Base-by-base conservation (phyloP, 352 stramenopile species). In the Globisporangium barbulae region DNA sequence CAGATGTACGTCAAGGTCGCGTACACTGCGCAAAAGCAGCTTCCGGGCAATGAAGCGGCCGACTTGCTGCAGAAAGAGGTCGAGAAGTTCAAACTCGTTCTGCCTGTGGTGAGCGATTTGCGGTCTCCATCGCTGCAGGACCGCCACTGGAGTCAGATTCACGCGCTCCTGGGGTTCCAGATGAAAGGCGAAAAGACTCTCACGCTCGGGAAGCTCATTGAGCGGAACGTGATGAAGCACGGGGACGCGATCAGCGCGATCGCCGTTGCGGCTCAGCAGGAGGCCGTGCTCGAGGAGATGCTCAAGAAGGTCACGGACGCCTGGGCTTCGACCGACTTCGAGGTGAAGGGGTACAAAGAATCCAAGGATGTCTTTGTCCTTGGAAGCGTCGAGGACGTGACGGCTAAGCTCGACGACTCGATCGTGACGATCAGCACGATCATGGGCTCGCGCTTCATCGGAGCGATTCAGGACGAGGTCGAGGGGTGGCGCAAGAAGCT, bases 381-480 rank as follows among this genome's bases (percentile, higher is more conserved):
- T 0, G 94, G 93, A 0, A 95, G 91, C 54, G 85, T 96, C 1
- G 90, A 94, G n/a, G 94, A 98, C 5, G 77, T 98, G 19, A 93
- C 92, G 0, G 83, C 80, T 0, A 93, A 94, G 39, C 75, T 98
- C 9, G 94, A 98, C 54, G 94, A 98, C 59, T 97, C 90, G 5
- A 93, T 98, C 37, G 93, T 98, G 3, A 97, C 89, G 4, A 96
- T 98, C 59, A 97, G 90, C 61, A 97, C 93, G 10, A 96, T 98
- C 52, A 82, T 98, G 65, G 90, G 91, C 7, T 97, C 90, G 4
- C 72, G 91, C 9, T 97, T 97, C 65, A 93, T 97, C 33, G 88
- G 85, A 17, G 89, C 85, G 1, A 97, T 98, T 59, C 82, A 96
- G 37, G 83, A 90, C 0, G 88, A 97, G 60, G 92, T 98, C 1